These are phyloP conservation scores for Teratosphaeria pseudoeucalypti DNA, from an alignment of 2,329 filamentous ascomycete genomes.

Conservation along the genomic window DNA sequence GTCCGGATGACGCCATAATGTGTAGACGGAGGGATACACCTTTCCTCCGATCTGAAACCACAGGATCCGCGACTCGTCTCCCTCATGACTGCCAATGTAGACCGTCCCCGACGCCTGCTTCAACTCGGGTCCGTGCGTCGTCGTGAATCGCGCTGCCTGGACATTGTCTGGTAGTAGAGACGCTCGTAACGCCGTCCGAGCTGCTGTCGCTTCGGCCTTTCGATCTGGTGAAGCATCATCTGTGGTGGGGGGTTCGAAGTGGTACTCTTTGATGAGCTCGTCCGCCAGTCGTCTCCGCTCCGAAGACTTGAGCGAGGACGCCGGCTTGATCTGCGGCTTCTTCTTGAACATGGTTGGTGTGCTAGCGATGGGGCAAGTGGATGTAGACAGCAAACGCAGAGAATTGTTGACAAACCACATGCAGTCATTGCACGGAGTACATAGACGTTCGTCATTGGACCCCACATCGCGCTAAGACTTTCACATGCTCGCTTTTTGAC, in stretches of 20 bases:
- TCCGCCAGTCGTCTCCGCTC: conserved; percentile 58
- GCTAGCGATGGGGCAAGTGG: neutral
- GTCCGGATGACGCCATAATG: conserved; percentile 53
- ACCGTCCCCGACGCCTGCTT: conserved; percentile 53
- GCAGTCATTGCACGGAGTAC: neutral
- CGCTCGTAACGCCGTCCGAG: conserved; percentile 45
- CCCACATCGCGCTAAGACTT: neutral
- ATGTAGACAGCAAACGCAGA: neutral
- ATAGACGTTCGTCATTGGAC: neutral
- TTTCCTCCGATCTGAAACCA: conserved; percentile 55
- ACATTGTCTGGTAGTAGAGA: conserved; percentile 53
- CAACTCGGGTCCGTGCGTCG: conserved; percentile 52
- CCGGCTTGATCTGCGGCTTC: conserved; percentile 48
- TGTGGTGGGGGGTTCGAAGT: conserved; percentile 28
- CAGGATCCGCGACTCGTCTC: conserved; percentile 48
- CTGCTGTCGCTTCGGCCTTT: conserved; percentile 33
- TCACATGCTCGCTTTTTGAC: neutral
- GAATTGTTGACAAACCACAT: neutral
- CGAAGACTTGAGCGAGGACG: conserved; percentile 55
- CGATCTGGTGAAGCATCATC: conserved; percentile 31
- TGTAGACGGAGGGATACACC: conserved; percentile 49
- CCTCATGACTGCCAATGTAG: conserved; percentile 50
- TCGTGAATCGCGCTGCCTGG: conserved; percentile 54
- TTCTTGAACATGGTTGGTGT: conserved; percentile 26
- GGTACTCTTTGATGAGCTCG: conserved; percentile 54